Base-by-base conservation (phyloP, 805 yeast species). In the Suhomyces xylopsoci region DNA sequence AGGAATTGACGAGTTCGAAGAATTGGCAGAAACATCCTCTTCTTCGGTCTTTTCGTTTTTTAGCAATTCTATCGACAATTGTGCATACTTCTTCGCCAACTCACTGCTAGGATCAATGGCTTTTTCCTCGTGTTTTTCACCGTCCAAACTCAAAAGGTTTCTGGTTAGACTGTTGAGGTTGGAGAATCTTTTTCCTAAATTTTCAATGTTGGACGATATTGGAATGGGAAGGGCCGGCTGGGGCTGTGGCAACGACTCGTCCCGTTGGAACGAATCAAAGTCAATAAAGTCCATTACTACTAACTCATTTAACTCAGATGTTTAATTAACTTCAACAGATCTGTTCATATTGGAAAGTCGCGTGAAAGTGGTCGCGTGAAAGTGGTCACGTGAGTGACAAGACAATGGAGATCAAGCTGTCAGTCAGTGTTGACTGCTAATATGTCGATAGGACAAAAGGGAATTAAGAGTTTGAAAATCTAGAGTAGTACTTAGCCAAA, bases 11-110 rank as follows among this genome's bases (percentile, higher is more conserved):
- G 4, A 2, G 9, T 3, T 26, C 17, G 65, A 48, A 10, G 32
- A 10, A 19, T 19, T 28, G 4, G 36, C 30, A 1, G 49, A 17
- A 3, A 25, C 20, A n/a, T 19, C 44, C 2, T 14, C 26, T 15
- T 22, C 36, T n/a, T 22, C 17, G 17, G 45, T n/a, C 7, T 19
- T n/a, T 17, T 47, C 43, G 17, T 53, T 55, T n/a, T 63, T 61
- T 15, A 73, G 61, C 54, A 81, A 60, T 19, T 68, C 68, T 42
- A 82, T 58, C 0, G 86, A 78, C 34, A 74, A 54, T 45, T 69
- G 58, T 0, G 85, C 87, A 58, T 82, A 82, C 52, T 75, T 76
- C 49, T 74, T 75, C 1, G 84, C 81, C 26, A 65, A 42, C 43
- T 53, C 56, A 22, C 20, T 24, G 5, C 30, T 24, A 12, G 36